These are phyloP conservation scores for Pseudomonodictys pantanalensis DNA, from an alignment of 495 filamentous ascomycete genomes.

Conservation along the genomic window DNA sequence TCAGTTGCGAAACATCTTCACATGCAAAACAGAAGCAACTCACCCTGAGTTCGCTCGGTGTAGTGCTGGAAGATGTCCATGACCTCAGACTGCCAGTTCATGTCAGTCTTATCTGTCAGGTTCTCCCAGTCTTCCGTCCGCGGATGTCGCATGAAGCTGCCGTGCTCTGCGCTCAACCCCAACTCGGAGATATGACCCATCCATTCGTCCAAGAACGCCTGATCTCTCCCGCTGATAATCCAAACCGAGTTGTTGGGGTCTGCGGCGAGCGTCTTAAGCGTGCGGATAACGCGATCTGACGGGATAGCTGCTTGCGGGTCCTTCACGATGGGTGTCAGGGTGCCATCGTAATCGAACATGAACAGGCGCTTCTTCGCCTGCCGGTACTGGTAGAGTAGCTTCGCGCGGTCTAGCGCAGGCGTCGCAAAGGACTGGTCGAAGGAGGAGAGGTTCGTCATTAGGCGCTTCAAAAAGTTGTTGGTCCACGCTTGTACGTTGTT, in stretches of 20 bases:
- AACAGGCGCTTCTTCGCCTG: slow-evolving; percentile 73
- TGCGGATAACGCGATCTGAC: slow-evolving; percentile 73
- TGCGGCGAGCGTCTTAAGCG: slow-evolving; percentile 71
- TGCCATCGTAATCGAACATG: slow-evolving; percentile 99
- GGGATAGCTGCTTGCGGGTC: slow-evolving; percentile 86
- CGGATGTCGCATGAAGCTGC: slow-evolving; percentile 85
- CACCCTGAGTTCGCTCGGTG: slow-evolving; percentile 77
- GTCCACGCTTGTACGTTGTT: slow-evolving; percentile 85
- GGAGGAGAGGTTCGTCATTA: slow-evolving; percentile 74
- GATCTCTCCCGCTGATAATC: slow-evolving; percentile 94
- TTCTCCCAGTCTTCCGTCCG: slow-evolving; percentile 75
- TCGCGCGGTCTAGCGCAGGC: slow-evolving; percentile 70
- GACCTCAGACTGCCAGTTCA: slow-evolving; percentile 84
- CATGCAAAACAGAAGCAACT: slow-evolving; percentile 22
- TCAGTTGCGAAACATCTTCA: not conserved
- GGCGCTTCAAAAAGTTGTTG: slow-evolving; percentile 65
- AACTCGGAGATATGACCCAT: slow-evolving; percentile 80
- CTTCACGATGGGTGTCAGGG: slow-evolving; percentile 90
- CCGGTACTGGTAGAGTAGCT: slow-evolving; percentile 68
- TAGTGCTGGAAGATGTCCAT: slow-evolving; percentile 77
- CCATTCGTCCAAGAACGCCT: slow-evolving; percentile 80
- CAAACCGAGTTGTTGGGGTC: slow-evolving; percentile 86
- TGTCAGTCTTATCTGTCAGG: slow-evolving; percentile 73
- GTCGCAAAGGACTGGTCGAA: slow-evolving; percentile 72
- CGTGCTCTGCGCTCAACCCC: slow-evolving; percentile 91